Conservation (phyloP, 306 rosid genomes). For the Rosa multiflora region DNA sequence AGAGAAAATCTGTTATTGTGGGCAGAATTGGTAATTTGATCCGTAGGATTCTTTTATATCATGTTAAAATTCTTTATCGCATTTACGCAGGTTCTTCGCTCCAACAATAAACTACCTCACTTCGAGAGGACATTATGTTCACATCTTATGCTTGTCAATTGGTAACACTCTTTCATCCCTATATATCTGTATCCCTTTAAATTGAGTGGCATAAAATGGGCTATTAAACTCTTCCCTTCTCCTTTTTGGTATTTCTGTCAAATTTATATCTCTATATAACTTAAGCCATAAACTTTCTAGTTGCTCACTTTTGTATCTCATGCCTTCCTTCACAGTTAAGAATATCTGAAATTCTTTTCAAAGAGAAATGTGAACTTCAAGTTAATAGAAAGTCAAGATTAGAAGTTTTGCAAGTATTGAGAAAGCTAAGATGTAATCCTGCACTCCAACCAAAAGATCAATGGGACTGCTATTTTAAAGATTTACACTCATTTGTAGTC, state of each 20-base stretch:
- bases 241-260: not conserved
- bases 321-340: too few relatives aligned
- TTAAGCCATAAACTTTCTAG: not conserved
- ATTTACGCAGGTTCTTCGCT: conserved; percentile 80
- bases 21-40: not conserved
- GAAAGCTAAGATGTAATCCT: too few relatives aligned
- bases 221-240: not conserved
- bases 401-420: too few relatives aligned
- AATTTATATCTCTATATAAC: not conserved
- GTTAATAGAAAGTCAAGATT: too few relatives aligned
- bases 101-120: conserved; percentile 79
- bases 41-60: not conserved
- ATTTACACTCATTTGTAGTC: too few relatives aligned
- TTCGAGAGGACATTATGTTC: conserved; percentile 67
- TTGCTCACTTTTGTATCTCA: too few relatives aligned
- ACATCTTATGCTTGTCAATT: conserved; percentile 73
- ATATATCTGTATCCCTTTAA: not conserved
- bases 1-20: not conserved
- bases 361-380: too few relatives aligned
- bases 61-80: conserved; percentile 20
- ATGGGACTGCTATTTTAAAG: too few relatives aligned
- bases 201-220: not conserved
- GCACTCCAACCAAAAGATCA: too few relatives aligned
- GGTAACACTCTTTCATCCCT: conserved; percentile 48
- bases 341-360: too few relatives aligned